These are phyloP conservation scores for Micromonas commoda DNA, from an alignment of 139 green algal genomes.

Conservation along the genomic window DNA sequence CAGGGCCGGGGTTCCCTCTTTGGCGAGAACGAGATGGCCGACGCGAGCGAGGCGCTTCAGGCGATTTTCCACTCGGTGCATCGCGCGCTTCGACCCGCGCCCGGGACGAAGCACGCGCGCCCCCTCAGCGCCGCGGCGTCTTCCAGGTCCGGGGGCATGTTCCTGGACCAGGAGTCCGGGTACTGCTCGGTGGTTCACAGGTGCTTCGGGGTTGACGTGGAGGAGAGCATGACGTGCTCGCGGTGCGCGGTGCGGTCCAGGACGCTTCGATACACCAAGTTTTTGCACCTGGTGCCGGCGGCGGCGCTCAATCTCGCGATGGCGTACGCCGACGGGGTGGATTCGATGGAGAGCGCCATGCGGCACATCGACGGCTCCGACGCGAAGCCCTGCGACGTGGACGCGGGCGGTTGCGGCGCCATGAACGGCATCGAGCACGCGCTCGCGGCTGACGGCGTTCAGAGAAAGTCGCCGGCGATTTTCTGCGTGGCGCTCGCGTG, in stretches of 20 bases:
- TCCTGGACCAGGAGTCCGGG: not conserved
- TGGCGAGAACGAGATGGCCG: slow-evolving; percentile 66
- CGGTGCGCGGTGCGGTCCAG: not conserved
- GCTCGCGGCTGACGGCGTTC: slow-evolving; percentile 29
- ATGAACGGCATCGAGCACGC: slow-evolving; percentile 19
- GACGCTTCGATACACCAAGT: slow-evolving; percentile 1
- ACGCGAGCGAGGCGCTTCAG: slow-evolving; percentile 68
- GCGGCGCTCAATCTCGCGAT: slow-evolving; percentile 20
- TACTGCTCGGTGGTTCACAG: not conserved
- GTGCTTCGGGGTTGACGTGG: not conserved
- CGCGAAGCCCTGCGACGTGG: slow-evolving; percentile 55
- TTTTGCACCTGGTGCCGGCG: slow-evolving; percentile 33
- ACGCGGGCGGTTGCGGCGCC: slow-evolving; percentile 45
- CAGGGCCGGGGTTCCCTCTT: too few species aligned
- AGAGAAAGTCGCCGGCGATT: slow-evolving; percentile 44
- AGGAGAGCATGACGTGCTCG: not conserved
- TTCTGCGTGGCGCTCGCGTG: slow-evolving; percentile 63
- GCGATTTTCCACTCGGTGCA: slow-evolving; percentile 63
- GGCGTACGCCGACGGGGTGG: not conserved
- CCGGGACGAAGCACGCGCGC: slow-evolving; percentile 38
- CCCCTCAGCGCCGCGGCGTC: slow-evolving; percentile 22
- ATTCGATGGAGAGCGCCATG: slow-evolving; percentile 33
- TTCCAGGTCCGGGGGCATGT: not conserved
- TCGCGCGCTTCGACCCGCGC: too few species aligned
- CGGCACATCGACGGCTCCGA: slow-evolving; percentile 40